Conservation (phyloP, 148 eudicot genomes). For the Chenopodium quinoa region DNA sequence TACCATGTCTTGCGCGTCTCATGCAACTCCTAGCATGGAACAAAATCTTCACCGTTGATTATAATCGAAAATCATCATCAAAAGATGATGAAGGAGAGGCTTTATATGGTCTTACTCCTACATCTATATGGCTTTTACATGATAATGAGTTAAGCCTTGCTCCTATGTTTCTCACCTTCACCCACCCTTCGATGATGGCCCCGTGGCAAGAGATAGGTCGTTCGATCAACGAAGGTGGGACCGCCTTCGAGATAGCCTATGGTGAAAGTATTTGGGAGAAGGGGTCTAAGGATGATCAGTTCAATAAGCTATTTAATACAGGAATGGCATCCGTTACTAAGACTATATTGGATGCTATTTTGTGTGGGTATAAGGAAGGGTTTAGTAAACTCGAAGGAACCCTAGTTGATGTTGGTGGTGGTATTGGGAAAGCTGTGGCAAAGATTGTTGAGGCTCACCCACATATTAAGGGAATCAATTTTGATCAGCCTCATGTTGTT, state of each 20-base stretch:
- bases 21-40: not conserved
- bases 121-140: not conserved
- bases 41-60: not conserved
- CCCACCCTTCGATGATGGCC: not conserved
- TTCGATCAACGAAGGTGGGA: not conserved
- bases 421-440: not conserved
- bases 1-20: not conserved
- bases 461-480: not conserved
- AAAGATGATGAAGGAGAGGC: not conserved
- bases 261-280: too few relatives aligned
- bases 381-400: not conserved
- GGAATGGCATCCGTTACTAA: too few relatives aligned
- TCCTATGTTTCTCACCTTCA: not conserved
- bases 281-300: too few relatives aligned
- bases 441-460: not conserved
- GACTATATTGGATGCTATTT: not conserved
- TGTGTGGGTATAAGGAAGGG: not conserved
- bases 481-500: not conserved
- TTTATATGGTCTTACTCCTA: not conserved
- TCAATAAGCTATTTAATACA: too few relatives aligned
- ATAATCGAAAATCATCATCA: not conserved
- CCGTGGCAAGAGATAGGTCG: not conserved
- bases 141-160: not conserved
- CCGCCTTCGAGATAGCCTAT: not conserved
- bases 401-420: constrained; percentile 1